Conservation (phyloP, 2,329 filamentous ascomycete genomes). For the Diplodia mutila region DNA sequence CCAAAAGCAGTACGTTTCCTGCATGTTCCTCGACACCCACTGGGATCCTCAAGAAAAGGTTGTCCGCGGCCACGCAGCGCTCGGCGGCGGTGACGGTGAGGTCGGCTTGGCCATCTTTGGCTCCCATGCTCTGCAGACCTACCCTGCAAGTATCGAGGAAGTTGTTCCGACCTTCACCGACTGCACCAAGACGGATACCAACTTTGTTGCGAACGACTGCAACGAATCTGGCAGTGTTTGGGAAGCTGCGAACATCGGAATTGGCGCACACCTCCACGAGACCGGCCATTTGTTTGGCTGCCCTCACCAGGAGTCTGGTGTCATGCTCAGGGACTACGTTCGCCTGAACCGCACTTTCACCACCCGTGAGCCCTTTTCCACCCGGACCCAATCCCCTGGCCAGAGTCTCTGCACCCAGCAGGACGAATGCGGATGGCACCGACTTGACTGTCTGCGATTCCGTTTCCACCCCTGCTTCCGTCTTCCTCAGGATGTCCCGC, state of each 20-base stretch:
- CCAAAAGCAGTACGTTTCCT: constrained; percentile 87
- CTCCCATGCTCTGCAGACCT: constrained; percentile 88
- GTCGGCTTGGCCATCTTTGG: constrained; percentile 88
- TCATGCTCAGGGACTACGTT: constrained; percentile 90
- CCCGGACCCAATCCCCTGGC: constrained; percentile 81
- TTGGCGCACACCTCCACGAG: constrained; percentile 91
- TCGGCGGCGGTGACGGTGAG: constrained; percentile 75
- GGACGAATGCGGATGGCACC: constrained; percentile 91
- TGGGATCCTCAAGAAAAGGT: constrained; percentile 76
- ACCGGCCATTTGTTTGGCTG: constrained; percentile 89
- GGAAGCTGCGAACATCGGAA: constrained; percentile 94
- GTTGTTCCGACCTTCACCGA: constrained; percentile 87
- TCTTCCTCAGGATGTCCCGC: constrained; percentile 70
- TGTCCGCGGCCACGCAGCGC: constrained; percentile 78
- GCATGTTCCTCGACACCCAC: constrained; percentile 82
- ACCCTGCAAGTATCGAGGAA: constrained; percentile 86
- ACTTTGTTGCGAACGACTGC: constrained; percentile 80
- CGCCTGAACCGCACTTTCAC: constrained; percentile 82
- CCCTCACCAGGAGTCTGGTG: constrained; percentile 84
- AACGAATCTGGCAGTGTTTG: constrained; percentile 87
- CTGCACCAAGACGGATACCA: constrained; percentile 84
- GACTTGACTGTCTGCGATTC: constrained; percentile 85
- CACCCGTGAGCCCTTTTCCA: constrained; percentile 80
- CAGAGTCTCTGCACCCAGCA: constrained; percentile 69
- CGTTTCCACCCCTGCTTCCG: constrained; percentile 88